Evolutionary conservation across 768 basidiomycete genomes (phyloP), one percentile per base, ranked within the genome.

Genomic region (Russula dissimulans): DNA sequence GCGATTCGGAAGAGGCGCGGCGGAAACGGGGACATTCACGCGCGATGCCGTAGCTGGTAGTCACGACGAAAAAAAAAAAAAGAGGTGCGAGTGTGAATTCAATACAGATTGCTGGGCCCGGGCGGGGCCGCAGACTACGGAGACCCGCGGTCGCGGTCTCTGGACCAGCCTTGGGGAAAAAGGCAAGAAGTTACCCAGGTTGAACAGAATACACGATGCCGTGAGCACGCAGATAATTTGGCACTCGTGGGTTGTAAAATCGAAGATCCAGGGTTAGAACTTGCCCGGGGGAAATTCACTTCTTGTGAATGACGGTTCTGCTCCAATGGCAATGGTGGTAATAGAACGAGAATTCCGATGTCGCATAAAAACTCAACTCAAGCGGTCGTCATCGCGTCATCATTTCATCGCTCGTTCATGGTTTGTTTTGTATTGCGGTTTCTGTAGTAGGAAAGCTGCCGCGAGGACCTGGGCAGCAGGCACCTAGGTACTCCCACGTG

Each of bases 1-100:
- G 29, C 41, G 62, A 64, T 57, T 64, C 60, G 60, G 60, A 49
- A 31, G 46, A 48, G 60, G 50, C 59, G 55, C 54, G 59, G 62
- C 54, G 55, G 54, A 64, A 62, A 59, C 54, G 62, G 62, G 60
- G 49, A 47, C 38, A 44, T 57, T 31, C 56, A 48, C 51, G 56
- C 60, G 60, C 50, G 44, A 57, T 61, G 60, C 55, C 60, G 60
- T 61, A 54, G 3, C 10, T 22, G 22, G 26, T 38, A 38, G 22
- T 60, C 32, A 42, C 31, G 31, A 45, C n/a, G 39, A 39, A 34
- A 43, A 47, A 18, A 36, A 56, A 39, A 59, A 57, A 41, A 53
- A 43, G 18, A 34, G 36, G 4, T 11, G 31, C 2, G 39, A 15
- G 41, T n/a, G 45, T 32, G 11, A 38, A 51, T 50, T 44, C 48